A percentile compares a stretch with the other conserved stretches of the same genome.
These are phyloP conservation scores for Stagonosporopsis chrysanthemi DNA, from an alignment of 2,329 filamentous ascomycete species.

Conservation along the genomic window DNA sequence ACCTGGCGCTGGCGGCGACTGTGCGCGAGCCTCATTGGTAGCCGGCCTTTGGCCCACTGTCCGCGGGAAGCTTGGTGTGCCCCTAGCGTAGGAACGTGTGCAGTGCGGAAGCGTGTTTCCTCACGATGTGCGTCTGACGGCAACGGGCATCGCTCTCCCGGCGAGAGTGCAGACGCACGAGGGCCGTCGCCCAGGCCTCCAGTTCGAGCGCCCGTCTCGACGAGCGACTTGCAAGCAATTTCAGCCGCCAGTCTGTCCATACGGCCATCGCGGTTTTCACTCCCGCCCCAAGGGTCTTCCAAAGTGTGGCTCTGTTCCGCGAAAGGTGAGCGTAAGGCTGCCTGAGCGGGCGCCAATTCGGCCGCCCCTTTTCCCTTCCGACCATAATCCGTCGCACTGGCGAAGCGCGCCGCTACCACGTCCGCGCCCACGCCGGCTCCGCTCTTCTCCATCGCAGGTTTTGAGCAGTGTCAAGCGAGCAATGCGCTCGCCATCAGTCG, in stretches of 20 bases:
- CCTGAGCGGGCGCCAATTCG: constrained; percentile 28
- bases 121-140: constrained; percentile 8
- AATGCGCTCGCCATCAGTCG: constrained; percentile 22
- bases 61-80: constrained; percentile 14
- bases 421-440: constrained; percentile 28
- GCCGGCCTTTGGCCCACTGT: constrained; percentile 12
- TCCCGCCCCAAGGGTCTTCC: constrained; percentile 3
- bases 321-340: constrained; percentile 10
- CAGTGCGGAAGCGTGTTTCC: constrained; percentile 5
- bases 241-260: not conserved
- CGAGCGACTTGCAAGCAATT: not conserved
- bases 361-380: constrained; percentile 32
- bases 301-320: constrained; percentile 1
- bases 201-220: constrained; percentile 8
- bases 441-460: constrained; percentile 23
- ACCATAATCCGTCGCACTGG: constrained; percentile 25
- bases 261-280: not conserved
- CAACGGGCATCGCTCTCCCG: constrained; percentile 16
- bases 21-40: constrained; percentile 16
- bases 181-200: constrained; percentile 13
- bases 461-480: constrained; percentile 15
- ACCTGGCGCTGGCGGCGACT: constrained; percentile 9
- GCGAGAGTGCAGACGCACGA: constrained; percentile 10
- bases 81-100: constrained; percentile 16
- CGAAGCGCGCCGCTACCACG: constrained; percentile 30